Evolutionary conservation across 2,329 filamentous ascomycete species (phyloP), one percentile per base, ranked within the genome.

Genomic region (Penicillium sp.): DNA sequence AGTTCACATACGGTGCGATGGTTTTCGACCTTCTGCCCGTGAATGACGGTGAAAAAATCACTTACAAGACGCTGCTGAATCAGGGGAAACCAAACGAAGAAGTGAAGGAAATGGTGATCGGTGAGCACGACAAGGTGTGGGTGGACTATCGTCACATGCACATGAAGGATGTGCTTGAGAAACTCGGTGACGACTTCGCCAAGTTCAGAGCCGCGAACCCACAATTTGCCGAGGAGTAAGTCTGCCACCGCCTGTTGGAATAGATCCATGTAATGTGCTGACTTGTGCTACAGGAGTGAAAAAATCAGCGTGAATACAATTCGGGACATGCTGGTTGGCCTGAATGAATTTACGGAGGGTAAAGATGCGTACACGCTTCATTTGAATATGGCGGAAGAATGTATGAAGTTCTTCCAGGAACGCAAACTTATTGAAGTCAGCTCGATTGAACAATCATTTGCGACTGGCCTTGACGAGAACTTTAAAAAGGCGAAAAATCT

Each of bases 1-100:
- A 98, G 63, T 96, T 98, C 66, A 96, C 93, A 9, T 98, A 97
- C 66, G 93, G 98, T 69, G 90, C 93, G 43, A 97, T 98, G 91
- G 91, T 89, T 3, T 88, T 96, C 67, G 93, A 98, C 65, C 75
- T 98, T 7, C 73, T 98, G 28, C 86, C 86, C 0, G 89, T 98
- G 63, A 84, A 86, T 60, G 93, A 97, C 46, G 85, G 81, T 25
- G 90, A 95, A 55, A 95, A 93, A 66, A 80, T 94, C 8, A 89
- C 85, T 0, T 98, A 90, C 65, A 85, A 84, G 56, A 90, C 90
- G 45, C 75, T 80, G 2, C 76, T 93, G 53, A 93, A 95, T 55
- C 82, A 90, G 58, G 88, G 86, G 8, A 76, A 80, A 3, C 70
- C 75, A 0, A 81, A 85, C 37, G 80, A 85, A 27, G 82, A 94